phyloP scores from a whole-genome alignment of 1,284 basidiomycete genomes.

The Papiliotrema nemorosa region DNA sequence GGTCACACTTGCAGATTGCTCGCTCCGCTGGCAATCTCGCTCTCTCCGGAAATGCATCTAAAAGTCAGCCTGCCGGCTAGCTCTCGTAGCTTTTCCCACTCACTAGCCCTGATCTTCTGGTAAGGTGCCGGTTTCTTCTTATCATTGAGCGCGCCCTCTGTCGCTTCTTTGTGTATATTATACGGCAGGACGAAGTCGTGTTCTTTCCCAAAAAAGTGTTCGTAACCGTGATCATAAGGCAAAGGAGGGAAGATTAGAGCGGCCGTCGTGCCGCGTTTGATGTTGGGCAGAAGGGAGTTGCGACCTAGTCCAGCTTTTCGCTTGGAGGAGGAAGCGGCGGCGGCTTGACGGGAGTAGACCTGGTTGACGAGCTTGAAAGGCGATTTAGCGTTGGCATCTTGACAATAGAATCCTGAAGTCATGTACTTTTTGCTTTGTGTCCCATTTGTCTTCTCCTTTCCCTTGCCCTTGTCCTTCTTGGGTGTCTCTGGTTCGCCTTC shows the following conservation, averaged over 20 bases:
- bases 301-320: background rate
- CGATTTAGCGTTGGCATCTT: conserved; percentile 26
- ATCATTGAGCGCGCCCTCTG: conserved; percentile 43
- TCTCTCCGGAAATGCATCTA: conserved; percentile 43
- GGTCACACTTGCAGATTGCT: conserved; percentile 47
- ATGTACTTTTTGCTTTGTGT: conserved; percentile 25
- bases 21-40: conserved; percentile 18
- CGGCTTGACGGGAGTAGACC: conserved; percentile 15
- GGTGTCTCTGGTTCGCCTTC: background rate
- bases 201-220: conserved; percentile 36
- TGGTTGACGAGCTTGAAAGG: conserved; percentile 29
- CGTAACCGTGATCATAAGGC: conserved; percentile 36
- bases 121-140: conserved; percentile 45
- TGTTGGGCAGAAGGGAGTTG: background rate
- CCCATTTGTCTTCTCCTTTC: conserved; percentile 3
- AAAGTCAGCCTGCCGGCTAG: background rate
- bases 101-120: conserved; percentile 31
- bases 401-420: conserved; percentile 39
- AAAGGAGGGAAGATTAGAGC: conserved; percentile 34
- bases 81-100: conserved; percentile 8
- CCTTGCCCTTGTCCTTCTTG: conserved; percentile 5
- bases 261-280: background rate
- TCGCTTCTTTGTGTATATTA: conserved; percentile 43
- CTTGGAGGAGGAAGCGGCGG: conserved; percentile 2
- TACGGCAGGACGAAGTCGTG: conserved; percentile 46